Conservation (phyloP, 1,284 basidiomycete species). For the Sporisorium graminicola region DNA sequence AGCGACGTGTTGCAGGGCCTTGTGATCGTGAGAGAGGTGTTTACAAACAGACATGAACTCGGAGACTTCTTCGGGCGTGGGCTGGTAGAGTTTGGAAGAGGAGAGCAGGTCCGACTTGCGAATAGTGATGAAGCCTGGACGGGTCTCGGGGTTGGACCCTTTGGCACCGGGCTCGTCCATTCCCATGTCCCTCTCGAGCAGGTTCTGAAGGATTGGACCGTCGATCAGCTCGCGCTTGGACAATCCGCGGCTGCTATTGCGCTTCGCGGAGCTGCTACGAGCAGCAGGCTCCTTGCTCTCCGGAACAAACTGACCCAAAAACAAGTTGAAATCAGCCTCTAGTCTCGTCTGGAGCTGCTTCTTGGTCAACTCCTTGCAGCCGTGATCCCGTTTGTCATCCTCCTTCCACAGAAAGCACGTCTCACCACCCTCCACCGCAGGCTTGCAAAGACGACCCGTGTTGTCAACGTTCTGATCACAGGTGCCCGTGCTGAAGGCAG, state of each 20-base stretch:
- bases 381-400: neutral
- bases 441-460: too few species aligned
- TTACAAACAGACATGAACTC: conserved; percentile 13
- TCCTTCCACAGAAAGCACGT: neutral
- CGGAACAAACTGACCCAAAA: too few species aligned
- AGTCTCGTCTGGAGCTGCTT: neutral
- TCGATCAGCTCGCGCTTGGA: neutral
- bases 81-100: neutral
- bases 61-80: conserved; percentile 2
- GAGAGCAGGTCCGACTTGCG: neutral
- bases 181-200: neutral
- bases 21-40: neutral
- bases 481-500: too few species aligned
- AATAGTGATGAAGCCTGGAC: neutral
- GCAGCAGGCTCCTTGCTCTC: too few species aligned
- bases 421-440: too few species aligned
- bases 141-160: too few species aligned
- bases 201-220: neutral
- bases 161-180: neutral
- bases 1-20: conserved; percentile 6
- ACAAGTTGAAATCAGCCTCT: neutral
- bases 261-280: too few species aligned
- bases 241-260: neutral
- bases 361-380: neutral
- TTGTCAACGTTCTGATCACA: too few species aligned